Evolutionary conservation across 169 alveolate species (phyloP).

Genomic region (Babesia bovis): DNA sequence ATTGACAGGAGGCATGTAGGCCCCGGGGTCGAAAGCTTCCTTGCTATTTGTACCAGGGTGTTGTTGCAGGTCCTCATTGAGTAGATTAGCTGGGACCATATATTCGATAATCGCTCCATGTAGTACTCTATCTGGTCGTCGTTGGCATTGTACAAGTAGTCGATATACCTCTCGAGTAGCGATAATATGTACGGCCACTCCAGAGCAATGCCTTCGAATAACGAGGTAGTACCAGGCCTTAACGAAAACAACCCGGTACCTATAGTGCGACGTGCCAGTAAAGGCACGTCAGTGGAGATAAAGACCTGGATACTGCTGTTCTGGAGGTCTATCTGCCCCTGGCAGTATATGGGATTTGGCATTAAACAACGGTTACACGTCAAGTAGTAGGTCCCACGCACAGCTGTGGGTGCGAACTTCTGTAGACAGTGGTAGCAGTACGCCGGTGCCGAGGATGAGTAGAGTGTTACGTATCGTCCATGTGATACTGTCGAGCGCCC

Average conservation of each 20-base stretch:
- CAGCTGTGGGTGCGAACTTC: neutral
- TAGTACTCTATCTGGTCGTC: neutral
- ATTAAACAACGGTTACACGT: slow-evolving; percentile 3
- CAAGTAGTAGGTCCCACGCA: slow-evolving; percentile 1
- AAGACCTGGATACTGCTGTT: neutral
- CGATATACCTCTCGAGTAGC: too few relatives aligned
- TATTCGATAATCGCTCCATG: slow-evolving; percentile 1
- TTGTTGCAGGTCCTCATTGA: too few relatives aligned
- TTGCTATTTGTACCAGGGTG: neutral
- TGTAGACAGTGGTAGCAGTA: slow-evolving; percentile 15
- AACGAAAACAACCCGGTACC: too few relatives aligned
- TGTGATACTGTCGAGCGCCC: slow-evolving; percentile 23
- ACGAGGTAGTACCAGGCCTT: too few relatives aligned
- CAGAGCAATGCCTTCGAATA: neutral
- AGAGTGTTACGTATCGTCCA: neutral
- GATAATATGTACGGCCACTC: neutral
- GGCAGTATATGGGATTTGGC: slow-evolving; percentile 1
- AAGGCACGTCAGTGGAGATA: neutral
- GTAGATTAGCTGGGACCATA: slow-evolving; percentile 1
- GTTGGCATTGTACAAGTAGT: too few relatives aligned
- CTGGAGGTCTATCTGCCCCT: slow-evolving; percentile 3
- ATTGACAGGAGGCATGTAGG: neutral
- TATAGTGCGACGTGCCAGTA: neutral
- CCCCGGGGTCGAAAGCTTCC: neutral
- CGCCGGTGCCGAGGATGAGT: neutral